These are phyloP conservation scores for Zymoseptoria crescenta DNA, from an alignment of 2,329 filamentous ascomycete genomes.

Conservation along the genomic window DNA sequence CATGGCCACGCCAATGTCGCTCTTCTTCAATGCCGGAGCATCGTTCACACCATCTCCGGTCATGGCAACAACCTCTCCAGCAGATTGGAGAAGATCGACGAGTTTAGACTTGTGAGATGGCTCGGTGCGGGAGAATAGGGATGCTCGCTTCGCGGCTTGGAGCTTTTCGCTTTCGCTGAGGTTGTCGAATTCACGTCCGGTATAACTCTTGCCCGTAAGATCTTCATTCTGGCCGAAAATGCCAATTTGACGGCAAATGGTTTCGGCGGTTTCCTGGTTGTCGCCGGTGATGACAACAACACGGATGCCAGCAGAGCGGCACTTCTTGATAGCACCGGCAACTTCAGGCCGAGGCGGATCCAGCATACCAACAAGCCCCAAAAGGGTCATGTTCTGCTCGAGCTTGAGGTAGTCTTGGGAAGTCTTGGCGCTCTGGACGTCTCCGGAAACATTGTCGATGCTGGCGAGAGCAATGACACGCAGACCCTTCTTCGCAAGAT, in stretches of 20 bases:
- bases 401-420: constrained; percentile 76
- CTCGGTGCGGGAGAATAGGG: constrained; percentile 91
- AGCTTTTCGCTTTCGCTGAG: constrained; percentile 72
- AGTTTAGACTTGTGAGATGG: constrained; percentile 96
- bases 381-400: constrained; percentile 88
- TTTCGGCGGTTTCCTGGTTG: constrained; percentile 95
- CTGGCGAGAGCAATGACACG: constrained; percentile 91
- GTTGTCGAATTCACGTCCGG: constrained; percentile 87
- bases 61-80: constrained; percentile 96
- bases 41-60: constrained; percentile 98
- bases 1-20: constrained; percentile 98
- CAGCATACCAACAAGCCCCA: constrained; percentile 92
- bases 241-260: constrained; percentile 94
- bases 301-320: constrained; percentile 85
- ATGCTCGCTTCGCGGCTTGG: constrained; percentile 74
- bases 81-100: constrained; percentile 87
- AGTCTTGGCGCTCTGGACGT: constrained; percentile 66
- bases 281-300: constrained; percentile 98
- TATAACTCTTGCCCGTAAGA: constrained; percentile 85
- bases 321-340: constrained; percentile 74
- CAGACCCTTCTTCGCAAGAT: constrained; percentile 86
- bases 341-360: constrained; percentile 95
- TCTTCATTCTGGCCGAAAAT: constrained; percentile 79
- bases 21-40: constrained; percentile 93
- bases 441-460: constrained; percentile 64